Conservation (phyloP, 2,329 filamentous ascomycete species). For the Clonostachys byssicola region DNA sequence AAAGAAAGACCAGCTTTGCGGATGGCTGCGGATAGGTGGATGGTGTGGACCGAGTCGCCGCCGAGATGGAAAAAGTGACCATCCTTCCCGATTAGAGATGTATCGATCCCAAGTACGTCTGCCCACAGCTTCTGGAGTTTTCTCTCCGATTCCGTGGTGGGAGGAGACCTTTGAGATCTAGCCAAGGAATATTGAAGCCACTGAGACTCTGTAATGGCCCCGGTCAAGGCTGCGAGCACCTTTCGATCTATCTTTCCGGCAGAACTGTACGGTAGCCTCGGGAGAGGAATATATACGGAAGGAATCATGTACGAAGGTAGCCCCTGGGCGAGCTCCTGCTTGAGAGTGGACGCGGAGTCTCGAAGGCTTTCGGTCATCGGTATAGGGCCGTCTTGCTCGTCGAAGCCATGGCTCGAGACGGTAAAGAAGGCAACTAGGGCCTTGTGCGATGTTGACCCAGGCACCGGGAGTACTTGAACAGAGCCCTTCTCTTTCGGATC, state of each 20-base stretch:
- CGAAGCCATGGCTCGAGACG: too few relatives aligned
- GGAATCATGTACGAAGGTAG: constrained; percentile 28
- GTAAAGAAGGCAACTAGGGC: too few relatives aligned
- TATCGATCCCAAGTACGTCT: constrained; percentile 21
- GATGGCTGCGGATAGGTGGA: constrained; percentile 21
- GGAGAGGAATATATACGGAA: constrained; percentile 16
- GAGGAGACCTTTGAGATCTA: too few relatives aligned
- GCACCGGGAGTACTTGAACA: too few relatives aligned
- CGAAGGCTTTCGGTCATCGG: too few relatives aligned
- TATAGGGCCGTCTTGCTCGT: too few relatives aligned
- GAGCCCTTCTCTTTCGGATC: too few relatives aligned
- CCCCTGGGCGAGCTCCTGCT: constrained; percentile 7
- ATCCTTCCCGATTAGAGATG: constrained; percentile 12
- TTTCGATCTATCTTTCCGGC: constrained; percentile 25
- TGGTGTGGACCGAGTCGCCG: constrained; percentile 48
- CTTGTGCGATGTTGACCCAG: too few relatives aligned
- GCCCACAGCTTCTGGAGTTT: constrained; percentile 34
- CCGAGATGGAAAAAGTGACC: constrained; percentile 19
- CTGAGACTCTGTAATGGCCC: too few relatives aligned
- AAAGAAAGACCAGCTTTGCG: constrained; percentile 1
- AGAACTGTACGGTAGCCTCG: constrained; percentile 13
- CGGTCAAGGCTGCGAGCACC: constrained; percentile 16
- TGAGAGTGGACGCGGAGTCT: constrained; percentile 2
- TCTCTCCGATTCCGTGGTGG: constrained; percentile 1
- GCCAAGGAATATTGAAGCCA: too few relatives aligned